A percentile compares a stretch with the other conserved stretches of the same genome.
Evolutionary conservation across 176 grass and related monocot species (phyloP).

Genomic region (Zoysia pacifica): DNA sequence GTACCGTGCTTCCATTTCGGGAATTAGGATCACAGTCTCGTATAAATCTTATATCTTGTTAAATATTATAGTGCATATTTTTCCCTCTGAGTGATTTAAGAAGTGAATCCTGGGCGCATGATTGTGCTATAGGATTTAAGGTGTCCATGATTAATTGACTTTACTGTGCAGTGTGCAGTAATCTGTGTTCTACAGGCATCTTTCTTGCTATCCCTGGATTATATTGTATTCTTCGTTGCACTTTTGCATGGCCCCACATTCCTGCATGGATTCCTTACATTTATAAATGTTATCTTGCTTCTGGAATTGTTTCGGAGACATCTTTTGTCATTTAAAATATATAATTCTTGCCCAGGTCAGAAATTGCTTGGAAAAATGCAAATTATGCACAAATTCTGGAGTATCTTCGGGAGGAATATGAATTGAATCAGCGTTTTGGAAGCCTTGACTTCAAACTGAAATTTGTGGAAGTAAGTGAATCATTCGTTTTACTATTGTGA

Average conservation of each 20-base stretch:
- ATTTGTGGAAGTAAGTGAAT: slow-evolving; percentile 80
- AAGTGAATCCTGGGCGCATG: background rate
- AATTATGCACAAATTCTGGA: slow-evolving; percentile 93
- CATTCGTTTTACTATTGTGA: slow-evolving; percentile 16
- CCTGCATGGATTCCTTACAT: background rate
- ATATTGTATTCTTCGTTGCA: background rate
- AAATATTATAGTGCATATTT: background rate
- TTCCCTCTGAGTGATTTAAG: slow-evolving; percentile 23
- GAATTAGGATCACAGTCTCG: background rate
- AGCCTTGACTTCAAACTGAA: slow-evolving; percentile 94
- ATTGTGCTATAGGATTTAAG: background rate
- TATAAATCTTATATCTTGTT: background rate
- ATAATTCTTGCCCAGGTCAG: slow-evolving; percentile 53
- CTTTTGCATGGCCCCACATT: background rate
- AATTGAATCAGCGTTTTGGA: slow-evolving; percentile 86
- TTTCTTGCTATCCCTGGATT: background rate
- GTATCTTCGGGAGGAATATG: slow-evolving; percentile 87
- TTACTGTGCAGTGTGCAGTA: slow-evolving; percentile 2
- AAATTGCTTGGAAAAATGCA: slow-evolving; percentile 98
- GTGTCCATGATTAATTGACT: background rate
- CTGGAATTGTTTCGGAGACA: background rate
- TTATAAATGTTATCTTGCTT: slow-evolving; percentile 27
- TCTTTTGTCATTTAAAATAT: background rate
- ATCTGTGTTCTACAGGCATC: background rate
- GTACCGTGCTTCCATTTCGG: slow-evolving; percentile 26